Evolutionary conservation across 1,284 basidiomycete genomes (phyloP).

Genomic region (Abortiporus biennis): DNA sequence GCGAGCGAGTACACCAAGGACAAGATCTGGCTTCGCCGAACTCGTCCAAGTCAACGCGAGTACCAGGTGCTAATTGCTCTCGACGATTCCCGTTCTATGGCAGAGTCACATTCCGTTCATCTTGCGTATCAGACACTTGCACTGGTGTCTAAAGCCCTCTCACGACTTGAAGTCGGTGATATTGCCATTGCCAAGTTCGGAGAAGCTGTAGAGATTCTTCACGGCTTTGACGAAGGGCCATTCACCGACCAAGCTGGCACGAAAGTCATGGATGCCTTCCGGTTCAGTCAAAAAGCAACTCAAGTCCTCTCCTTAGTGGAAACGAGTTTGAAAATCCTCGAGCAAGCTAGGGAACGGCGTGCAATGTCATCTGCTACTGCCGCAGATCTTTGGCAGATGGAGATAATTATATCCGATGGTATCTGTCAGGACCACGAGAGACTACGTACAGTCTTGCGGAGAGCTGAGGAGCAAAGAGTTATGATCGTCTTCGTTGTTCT

Average conservation of each 20-base stretch:
- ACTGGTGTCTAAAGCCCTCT: slow-evolving; percentile 87
- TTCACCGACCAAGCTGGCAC: slow-evolving; percentile 80
- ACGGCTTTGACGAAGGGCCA: slow-evolving; percentile 74
- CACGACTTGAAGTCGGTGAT: slow-evolving; percentile 92
- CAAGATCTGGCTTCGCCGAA: slow-evolving; percentile 97
- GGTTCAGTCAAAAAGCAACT: slow-evolving; percentile 89
- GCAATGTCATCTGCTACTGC: slow-evolving; percentile 55
- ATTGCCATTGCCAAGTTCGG: slow-evolving; percentile 92
- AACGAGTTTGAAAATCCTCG: slow-evolving; percentile 73
- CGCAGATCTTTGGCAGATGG: slow-evolving; percentile 92
- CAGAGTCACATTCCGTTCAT: slow-evolving; percentile 89
- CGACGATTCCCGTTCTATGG: slow-evolving; percentile 97
- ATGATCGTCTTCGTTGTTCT: slow-evolving; percentile 97
- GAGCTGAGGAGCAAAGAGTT: slow-evolving; percentile 86
- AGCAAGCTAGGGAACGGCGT: slow-evolving; percentile 66
- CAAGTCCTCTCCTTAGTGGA: slow-evolving; percentile 88
- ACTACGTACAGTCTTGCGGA: slow-evolving; percentile 76
- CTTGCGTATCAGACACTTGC: slow-evolving; percentile 94
- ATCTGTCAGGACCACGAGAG: slow-evolving; percentile 95
- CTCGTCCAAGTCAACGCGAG: slow-evolving; percentile 89
- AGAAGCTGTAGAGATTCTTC: slow-evolving; percentile 81
- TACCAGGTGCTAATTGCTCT: slow-evolving; percentile 95
- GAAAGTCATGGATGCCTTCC: slow-evolving; percentile 79
- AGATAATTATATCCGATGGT: slow-evolving; percentile 98
- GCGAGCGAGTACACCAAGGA: slow-evolving; percentile 99